Base-by-base conservation (phyloP, 176 grass and related monocot genomes). In the Zoysia pacifica region DNA sequence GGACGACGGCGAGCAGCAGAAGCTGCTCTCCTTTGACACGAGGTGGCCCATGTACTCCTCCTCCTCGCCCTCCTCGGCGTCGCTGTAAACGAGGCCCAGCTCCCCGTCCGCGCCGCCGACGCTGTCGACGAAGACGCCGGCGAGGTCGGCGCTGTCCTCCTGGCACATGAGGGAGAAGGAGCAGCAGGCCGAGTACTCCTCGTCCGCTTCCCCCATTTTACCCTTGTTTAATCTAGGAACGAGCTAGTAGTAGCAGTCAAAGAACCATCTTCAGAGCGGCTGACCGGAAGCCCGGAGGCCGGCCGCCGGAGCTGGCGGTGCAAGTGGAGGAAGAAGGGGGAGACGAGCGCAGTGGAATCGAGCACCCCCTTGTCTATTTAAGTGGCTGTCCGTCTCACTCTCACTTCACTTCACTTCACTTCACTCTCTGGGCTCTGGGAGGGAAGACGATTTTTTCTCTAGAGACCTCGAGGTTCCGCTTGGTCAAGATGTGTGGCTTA, bases 131-230 rank as follows among this genome's bases (percentile, higher is more conserved):
- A 72, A 46, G 71, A 13, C 59, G 61, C 35, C 79, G 12, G 75
- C 84, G 46, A 97, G 78, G 56, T 83, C 84, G 38, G 78, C 37
- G 85, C 83, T 66, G 59, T 97, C 82, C 67, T 97, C 91, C 37
- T 94, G 87, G 82, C 94, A 97, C 79, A 94, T 79, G 48, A 97
- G 91, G 65, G 91, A 94, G 81, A 91, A 59, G 37, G 86, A 82
- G 60, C 79, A 72, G 19, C 76, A 16, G 51, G 48, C 53, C 13
- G 15, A 48, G 64, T 51, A 75, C 28, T 59, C 70, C 52, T 91
- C 87, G 75, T 68, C 81, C 71, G 72, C 79, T 11, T 79, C 81
- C 37, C 37, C 76, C 85, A 83, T 93, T 59, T 18, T 11, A n/a
- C 41, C 7, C 8, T 61, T 35, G 16, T 18, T 47, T 0, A 35